Evolutionary conservation across 495 filamentous ascomycete genomes (phyloP).

Genomic region (Ramalina intermedia): DNA sequence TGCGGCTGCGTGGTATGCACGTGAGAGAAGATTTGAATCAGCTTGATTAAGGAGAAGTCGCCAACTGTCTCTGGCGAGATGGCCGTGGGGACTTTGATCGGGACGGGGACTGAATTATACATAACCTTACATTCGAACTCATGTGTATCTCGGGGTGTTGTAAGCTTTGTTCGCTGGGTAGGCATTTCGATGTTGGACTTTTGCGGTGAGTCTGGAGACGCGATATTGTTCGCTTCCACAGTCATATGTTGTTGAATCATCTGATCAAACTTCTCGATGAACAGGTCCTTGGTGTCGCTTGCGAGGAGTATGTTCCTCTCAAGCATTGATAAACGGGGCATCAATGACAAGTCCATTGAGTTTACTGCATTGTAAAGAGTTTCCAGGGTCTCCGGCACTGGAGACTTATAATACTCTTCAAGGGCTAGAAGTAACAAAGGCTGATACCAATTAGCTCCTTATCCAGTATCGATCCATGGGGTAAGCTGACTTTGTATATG

Average conservation of each 20-base stretch:
- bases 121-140: slow-evolving; percentile 90
- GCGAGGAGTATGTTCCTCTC: slow-evolving; percentile 78
- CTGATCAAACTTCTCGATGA: slow-evolving; percentile 91
- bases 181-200: slow-evolving; percentile 21
- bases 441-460: slow-evolving; percentile 25
- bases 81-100: slow-evolving; percentile 87
- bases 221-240: slow-evolving; percentile 25
- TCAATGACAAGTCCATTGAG: slow-evolving; percentile 86
- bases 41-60: slow-evolving; percentile 92
- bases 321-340: slow-evolving; percentile 72
- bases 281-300: slow-evolving; percentile 89
- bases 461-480: not conserved
- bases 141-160: slow-evolving; percentile 81
- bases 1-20: slow-evolving; percentile 70
- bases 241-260: slow-evolving; percentile 63
- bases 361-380: slow-evolving; percentile 87
- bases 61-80: slow-evolving; percentile 92
- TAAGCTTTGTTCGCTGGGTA: slow-evolving; percentile 44
- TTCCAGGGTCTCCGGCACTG: slow-evolving; percentile 77
- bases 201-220: slow-evolving; percentile 17
- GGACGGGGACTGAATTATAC: slow-evolving; percentile 90
- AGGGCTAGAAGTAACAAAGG: slow-evolving; percentile 86
- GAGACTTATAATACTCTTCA: slow-evolving; percentile 94
- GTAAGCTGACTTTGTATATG: slow-evolving; percentile 72
- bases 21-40: slow-evolving; percentile 83